Base-by-base conservation (phyloP, 2,329 filamentous ascomycete genomes). In the Talaromyces verruculosus region DNA sequence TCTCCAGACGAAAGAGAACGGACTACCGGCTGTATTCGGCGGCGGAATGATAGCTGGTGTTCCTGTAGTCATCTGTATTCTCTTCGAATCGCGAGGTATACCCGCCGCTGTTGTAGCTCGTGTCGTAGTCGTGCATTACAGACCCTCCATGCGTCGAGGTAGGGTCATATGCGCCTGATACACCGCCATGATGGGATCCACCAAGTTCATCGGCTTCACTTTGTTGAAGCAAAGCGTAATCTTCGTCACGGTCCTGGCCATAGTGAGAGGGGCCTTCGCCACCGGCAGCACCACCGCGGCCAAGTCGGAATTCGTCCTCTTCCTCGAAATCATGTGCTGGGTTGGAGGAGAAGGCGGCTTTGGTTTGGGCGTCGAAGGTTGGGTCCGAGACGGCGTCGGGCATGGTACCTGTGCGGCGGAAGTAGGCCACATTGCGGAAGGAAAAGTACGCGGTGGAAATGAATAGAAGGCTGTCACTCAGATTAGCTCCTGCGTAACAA, bases 381-480 rank as follows among this genome's bases (percentile, higher is more conserved):
- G 78, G 76, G 53, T 81, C 79, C 7, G 77, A 76, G 49, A 76
- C 73, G 1, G 76, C 73, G 41, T 79, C 77, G 58, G 85, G 85
- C 65, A 86, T 79, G 58, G 82, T 81, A 67, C 86, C 86, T 57
- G 84, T 85, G 68, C 83, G 82, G 68, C 84, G 83, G 78, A 84
- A 87, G 71, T 86, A 81, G 73, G 82, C 77, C 65, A 87, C 79
- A 68, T 83, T 85, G 72, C 84, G 82, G 71, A 84, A 77, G 37
- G 84, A 86, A 68, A 88, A 80, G 68, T 76, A 81, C 64, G 80
- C 77, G 0, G 86, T 87, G 22, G 80, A 70, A 53, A 78, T 71
- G 74, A 88, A 88, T 65, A 87, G 79, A 39, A 88, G 69, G 69
- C 84, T 86, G 65, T 28, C 51, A 28, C 43, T 30, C 25, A 25